phyloP scores from a whole-genome alignment of 305 asterid genomes.

The Fraxinus dipetala region DNA sequence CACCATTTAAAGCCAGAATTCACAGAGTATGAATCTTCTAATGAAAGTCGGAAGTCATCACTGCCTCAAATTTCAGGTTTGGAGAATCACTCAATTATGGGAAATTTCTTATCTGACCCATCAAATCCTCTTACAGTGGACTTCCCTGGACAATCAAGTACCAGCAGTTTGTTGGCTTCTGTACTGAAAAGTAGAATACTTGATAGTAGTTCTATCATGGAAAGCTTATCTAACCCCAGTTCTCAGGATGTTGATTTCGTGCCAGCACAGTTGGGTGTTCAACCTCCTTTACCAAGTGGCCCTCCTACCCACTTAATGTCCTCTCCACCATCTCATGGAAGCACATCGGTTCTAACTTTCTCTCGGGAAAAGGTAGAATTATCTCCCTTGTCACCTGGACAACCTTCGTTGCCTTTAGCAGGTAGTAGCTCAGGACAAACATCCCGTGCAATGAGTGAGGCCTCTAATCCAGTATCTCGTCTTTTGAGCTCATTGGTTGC shows the following conservation, averaged over 20 bases:
- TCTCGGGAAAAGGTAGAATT: slow-evolving; percentile 26
- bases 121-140: slow-evolving; percentile 39
- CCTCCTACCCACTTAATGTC: slow-evolving; percentile 16
- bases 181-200: slow-evolving; percentile 50
- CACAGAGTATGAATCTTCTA: slow-evolving; percentile 26
- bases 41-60: slow-evolving; percentile 25
- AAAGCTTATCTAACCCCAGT: neutral
- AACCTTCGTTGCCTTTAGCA: slow-evolving; percentile 14
- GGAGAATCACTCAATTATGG: slow-evolving; percentile 24
- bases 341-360: neutral
- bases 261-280: neutral
- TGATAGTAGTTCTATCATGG: slow-evolving; percentile 2
- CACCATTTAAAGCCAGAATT: slow-evolving; percentile 25
- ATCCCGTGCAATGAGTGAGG: slow-evolving; percentile 15
- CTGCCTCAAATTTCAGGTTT: slow-evolving; percentile 33
- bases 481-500: slow-evolving; percentile 81
- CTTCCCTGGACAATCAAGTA: slow-evolving; percentile 56
- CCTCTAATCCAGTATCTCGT: slow-evolving; percentile 62
- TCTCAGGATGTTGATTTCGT: neutral
- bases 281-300: slow-evolving; percentile 20
- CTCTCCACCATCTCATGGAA: slow-evolving; percentile 16
- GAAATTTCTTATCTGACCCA: slow-evolving; percentile 45
- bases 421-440: slow-evolving; percentile 22
- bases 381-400: slow-evolving; percentile 21
- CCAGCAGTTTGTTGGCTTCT: slow-evolving; percentile 56